Evolutionary conservation across 1,139 yeast species (phyloP), one percentile per base, ranked within the genome.

Genomic region (Hemisphaericaspora xylofermentans): DNA sequence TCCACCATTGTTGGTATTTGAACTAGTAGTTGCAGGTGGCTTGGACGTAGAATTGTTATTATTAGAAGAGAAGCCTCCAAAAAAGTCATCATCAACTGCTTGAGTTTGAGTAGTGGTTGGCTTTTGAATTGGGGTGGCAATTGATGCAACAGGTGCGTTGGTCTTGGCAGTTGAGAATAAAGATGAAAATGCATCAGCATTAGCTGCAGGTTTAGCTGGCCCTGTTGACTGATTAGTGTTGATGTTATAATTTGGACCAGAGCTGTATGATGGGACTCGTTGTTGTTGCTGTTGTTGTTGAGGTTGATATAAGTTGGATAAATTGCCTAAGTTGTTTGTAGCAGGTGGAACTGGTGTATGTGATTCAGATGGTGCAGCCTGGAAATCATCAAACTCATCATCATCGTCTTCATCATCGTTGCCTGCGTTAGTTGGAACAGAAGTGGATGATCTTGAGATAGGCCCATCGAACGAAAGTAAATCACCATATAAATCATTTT

Each of bases 341-440:
- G 27, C 19, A 14, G 56, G 36, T 31, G 35, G 65, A 43, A 57
- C 60, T 43, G 52, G 61, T 35, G 57, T 63, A 48, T 51, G 71
- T 60, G 79, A n/a, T n/a, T n/a, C n/a, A n/a, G n/a, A 51, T 17
- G 76, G 77, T 4, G 96, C 95, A 41, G 87, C 81, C 63, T 91
- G 97, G 75, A 91, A 91, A 52, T 93, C 98, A 50, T 88, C 96
- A 63, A 91, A 91, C 33, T 91, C 98, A 53, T 89, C 97, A 50
- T 85, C 95, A 35, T 82, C 88, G 33, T 81, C 86, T 16, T 71
- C 81, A 2, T 54, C 63, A 10, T 47, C 52, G 17, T 38, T 42
- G 12, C 35, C n/a, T n/a, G n/a, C 12, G 22, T 27, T 32, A 17
- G 36, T 26, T 18, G 53, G 50, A 14, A 51, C 47, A 9, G 65